phyloP scores from a whole-genome alignment of 176 grass and related monocot species.

The Cenchrus fungigraminus region DNA sequence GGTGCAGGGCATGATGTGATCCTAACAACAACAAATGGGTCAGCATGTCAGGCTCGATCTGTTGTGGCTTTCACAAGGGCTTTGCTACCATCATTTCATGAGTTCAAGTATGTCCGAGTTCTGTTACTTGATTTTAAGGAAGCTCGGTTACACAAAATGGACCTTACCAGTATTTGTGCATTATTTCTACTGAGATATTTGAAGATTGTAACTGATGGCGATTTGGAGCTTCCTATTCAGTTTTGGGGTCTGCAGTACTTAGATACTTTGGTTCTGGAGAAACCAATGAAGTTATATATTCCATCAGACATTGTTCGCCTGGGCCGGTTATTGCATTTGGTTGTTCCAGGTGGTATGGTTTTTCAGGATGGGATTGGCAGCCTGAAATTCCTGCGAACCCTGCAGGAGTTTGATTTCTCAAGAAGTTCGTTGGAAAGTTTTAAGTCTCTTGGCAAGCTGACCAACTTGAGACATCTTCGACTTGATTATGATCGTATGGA shows the following conservation, averaged over 20 bases:
- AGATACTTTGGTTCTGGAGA: background rate
- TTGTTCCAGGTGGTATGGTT: background rate
- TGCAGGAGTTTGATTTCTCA: background rate
- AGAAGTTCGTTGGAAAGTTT: too few species aligned
- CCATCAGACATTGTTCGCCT: constrained; percentile 3
- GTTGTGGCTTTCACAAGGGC: background rate
- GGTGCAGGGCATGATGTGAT: background rate
- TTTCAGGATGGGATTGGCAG: constrained; percentile 2
- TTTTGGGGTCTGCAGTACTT: background rate
- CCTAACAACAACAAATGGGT: background rate
- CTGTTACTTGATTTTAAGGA: background rate
- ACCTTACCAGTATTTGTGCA: background rate
- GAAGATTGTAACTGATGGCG: background rate
- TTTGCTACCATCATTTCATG: background rate
- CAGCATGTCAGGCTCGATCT: background rate
- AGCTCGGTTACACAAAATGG: background rate
- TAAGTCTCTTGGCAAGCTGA: too few species aligned
- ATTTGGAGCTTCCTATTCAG: background rate
- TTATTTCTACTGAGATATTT: constrained; percentile 32
- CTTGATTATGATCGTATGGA: too few species aligned
- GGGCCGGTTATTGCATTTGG: background rate
- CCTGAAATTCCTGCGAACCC: background rate
- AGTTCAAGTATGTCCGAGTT: constrained; percentile 25
- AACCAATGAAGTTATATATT: background rate
- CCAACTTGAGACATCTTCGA: too few species aligned